Evolutionary conservation across 805 yeast species (phyloP).

Genomic region (Starmerella roubikii): DNA sequence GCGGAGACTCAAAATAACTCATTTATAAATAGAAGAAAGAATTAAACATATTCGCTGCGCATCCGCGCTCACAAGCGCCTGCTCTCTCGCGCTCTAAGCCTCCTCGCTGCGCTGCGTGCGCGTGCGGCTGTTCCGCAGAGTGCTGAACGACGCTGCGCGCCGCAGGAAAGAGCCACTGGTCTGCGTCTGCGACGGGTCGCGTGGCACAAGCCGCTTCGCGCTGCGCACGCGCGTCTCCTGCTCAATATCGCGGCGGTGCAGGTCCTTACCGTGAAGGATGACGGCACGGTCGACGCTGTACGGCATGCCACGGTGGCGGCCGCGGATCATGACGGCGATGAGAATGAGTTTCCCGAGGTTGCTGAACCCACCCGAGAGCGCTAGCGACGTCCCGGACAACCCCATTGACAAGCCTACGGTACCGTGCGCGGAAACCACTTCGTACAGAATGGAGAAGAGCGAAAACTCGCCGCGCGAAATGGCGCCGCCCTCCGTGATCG

Average conservation of each 20-base stretch:
- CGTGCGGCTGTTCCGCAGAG: neutral
- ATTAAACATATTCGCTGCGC: too few relatives aligned
- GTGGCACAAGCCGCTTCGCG: conserved; percentile 10
- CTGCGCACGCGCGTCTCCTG: conserved; percentile 18
- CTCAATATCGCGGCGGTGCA: conserved; percentile 19
- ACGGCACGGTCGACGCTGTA: conserved; percentile 88
- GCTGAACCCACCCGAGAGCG: conserved; percentile 61
- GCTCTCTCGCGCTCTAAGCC: too few relatives aligned
- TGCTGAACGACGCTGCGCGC: conserved; percentile 12
- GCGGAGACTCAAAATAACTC: too few relatives aligned
- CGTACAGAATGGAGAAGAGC: conserved; percentile 60
- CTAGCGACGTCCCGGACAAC: conserved; percentile 49
- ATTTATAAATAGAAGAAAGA: too few relatives aligned
- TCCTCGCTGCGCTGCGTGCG: neutral
- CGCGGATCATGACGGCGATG: conserved; percentile 82
- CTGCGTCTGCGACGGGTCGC: conserved; percentile 14
- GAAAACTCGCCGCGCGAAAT: conserved; percentile 25
- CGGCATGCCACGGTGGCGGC: conserved; percentile 93
- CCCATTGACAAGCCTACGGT: conserved; percentile 91
- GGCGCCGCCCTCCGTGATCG: conserved; percentile 68
- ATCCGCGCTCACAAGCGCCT: too few relatives aligned
- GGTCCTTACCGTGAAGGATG: conserved; percentile 57
- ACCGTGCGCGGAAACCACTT: conserved; percentile 88
- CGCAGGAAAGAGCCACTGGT: conserved; percentile 14
- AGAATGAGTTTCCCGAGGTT: conserved; percentile 69